Evolutionary conservation across 2,329 filamentous ascomycete genomes (phyloP), one percentile per base, ranked within the genome.

Genomic region (Pseudogymnoascus sp.): DNA sequence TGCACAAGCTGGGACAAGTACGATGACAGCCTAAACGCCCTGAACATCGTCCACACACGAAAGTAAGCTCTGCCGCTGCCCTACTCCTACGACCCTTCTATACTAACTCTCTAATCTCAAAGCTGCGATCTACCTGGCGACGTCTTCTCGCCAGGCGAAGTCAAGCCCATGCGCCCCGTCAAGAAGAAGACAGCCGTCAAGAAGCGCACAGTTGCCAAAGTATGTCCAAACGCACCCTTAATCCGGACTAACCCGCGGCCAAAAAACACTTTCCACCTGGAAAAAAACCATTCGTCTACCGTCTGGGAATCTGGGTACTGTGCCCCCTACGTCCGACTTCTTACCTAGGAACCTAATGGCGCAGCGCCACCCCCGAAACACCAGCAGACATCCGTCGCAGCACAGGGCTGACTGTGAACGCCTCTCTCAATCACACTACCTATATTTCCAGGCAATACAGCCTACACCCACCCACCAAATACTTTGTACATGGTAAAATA

Each of bases 51-150:
- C 47, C 68, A 96, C 72, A 87, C 92, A 59, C 88, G 91, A 75
- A 95, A 89, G 92, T 96, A 81, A 77, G 87, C 78, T 14, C 42
- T 38, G 14, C 25, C 16, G n/a, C 37, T 2, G 23, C 35, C 12
- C 31, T 60, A 56, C 7, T 18, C 21, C 53, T 53, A 8, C 12
- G 56, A 18, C 14, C 25, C 11, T 28, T 33, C 28, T n/a, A 53
- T 25, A 53, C 31, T 71, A 60, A 72, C 69, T 69, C 59, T 72
- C 63, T 31, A 12, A 59, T 60, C 23, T 44, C n/a, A 62, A 71
- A 97, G 92, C 75, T 90, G 90, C 73, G 87, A 92, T 72, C 82
- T 99, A 25, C 94, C 94, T 28, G 87, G 91, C 65, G 93, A 99
- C 74, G 86, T 97, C 2, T 99, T 99, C 73, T 82, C 87, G 56